Evolutionary conservation across 139 green algal genomes (phyloP).

Genomic region (Mesotaenium endlicherianum): DNA sequence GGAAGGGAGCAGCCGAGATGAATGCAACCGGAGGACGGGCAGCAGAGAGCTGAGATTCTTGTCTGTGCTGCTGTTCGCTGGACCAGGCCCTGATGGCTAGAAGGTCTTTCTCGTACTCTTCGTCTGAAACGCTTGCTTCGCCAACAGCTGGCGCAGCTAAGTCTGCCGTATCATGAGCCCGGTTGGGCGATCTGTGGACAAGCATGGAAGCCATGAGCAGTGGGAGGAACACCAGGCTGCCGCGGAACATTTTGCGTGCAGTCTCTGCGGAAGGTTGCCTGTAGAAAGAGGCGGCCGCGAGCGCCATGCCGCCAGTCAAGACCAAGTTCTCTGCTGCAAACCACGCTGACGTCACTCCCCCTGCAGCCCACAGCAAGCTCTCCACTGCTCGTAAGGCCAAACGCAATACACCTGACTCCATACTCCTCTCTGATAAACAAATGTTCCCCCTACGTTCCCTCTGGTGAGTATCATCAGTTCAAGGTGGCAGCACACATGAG

Average conservation of each 20-base stretch:
- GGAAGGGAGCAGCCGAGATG: conserved; percentile 30
- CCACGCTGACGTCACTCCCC: conserved; percentile 66
- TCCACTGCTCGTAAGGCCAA: too few species aligned
- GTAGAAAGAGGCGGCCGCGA: conserved; percentile 75
- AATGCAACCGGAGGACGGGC: conserved; percentile 11
- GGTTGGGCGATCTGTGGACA: conserved; percentile 71
- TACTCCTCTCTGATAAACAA: too few species aligned
- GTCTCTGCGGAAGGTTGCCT: conserved; percentile 54
- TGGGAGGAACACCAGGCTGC: conserved; percentile 87
- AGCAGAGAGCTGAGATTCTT: too few species aligned
- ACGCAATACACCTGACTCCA: too few species aligned
- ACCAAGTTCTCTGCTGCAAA: conserved; percentile 76
- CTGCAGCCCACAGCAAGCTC: too few species aligned
- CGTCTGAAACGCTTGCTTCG: not conserved
- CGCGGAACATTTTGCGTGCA: conserved; percentile 81
- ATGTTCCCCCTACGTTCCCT: too few species aligned
- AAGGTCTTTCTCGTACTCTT: too few species aligned
- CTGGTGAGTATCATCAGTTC: too few species aligned
- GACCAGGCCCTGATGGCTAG: too few species aligned
- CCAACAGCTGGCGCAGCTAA: not conserved
- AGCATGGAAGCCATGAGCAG: conserved; percentile 79
- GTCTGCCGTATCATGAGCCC: not conserved
- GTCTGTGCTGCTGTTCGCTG: not conserved
- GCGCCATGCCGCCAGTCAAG: conserved; percentile 66
- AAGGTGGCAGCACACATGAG: too few species aligned